phyloP scores from a whole-genome alignment of 1,139 yeast species.

The Pichia sp. region DNA sequence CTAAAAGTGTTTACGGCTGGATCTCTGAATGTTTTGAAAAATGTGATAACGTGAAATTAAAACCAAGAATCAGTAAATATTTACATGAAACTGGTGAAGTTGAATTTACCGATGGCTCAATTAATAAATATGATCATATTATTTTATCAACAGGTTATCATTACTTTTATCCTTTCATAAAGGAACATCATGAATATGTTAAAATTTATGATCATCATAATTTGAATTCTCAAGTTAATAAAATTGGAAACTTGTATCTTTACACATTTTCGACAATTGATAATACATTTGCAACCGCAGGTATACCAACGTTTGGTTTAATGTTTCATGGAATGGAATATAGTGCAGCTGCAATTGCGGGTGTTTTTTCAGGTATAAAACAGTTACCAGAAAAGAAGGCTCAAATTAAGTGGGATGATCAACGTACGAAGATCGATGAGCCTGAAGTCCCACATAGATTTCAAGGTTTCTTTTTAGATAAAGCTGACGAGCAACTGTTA shows the following conservation, averaged over 20 bases:
- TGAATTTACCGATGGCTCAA: constrained; percentile 34
- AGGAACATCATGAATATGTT: constrained; percentile 13
- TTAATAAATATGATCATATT: constrained; percentile 33
- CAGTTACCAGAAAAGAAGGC: constrained; percentile 23
- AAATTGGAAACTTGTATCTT: constrained; percentile 30
- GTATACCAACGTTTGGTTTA: constrained; percentile 36
- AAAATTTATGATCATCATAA: constrained; percentile 9
- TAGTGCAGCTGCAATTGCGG: constrained; percentile 44
- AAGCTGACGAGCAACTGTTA: constrained; percentile 17
- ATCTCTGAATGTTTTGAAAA: constrained; percentile 15
- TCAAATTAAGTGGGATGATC: constrained; percentile 23
- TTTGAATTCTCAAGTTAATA: constrained; percentile 20
- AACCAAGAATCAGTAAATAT: constrained; percentile 20
- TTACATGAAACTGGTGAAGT: constrained; percentile 21
- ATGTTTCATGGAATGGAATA: constrained; percentile 41
- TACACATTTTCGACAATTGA: constrained; percentile 38
- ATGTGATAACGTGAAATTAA: constrained; percentile 15
- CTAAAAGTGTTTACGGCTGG: constrained; percentile 17
- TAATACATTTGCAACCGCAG: constrained; percentile 39
- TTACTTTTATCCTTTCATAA: constrained; percentile 36
- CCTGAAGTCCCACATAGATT: constrained; percentile 19
- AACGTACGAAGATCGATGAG: constrained; percentile 13
- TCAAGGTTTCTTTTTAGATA: constrained; percentile 16
- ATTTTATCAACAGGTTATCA: constrained; percentile 45
- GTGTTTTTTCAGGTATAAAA: constrained; percentile 36